Conservation (phyloP, 805 yeast species). For the Candida vartiovaarae region DNA sequence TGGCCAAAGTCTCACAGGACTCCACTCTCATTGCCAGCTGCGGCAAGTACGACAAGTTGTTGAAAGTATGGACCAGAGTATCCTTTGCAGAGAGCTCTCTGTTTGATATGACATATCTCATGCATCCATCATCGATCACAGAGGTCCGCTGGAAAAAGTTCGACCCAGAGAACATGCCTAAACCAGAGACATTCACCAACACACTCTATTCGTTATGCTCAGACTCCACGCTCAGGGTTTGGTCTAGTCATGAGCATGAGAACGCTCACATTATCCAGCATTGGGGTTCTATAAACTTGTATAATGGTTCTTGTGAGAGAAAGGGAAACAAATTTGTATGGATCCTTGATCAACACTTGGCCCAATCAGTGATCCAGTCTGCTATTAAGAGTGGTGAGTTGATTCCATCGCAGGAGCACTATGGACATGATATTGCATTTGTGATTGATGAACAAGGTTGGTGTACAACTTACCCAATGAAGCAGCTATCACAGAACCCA, state of each 20-base stretch:
- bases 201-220: constrained; percentile 58
- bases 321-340: constrained; percentile 27
- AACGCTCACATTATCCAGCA: constrained; percentile 48
- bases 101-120: constrained; percentile 62
- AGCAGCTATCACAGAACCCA: constrained; percentile 45
- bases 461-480: constrained; percentile 38
- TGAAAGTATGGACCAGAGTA: constrained; percentile 74
- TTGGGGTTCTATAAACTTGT: constrained; percentile 44
- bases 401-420: constrained; percentile 18
- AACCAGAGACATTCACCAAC: constrained; percentile 35
- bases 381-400: constrained; percentile 14
- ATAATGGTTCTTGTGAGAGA: constrained; percentile 3
- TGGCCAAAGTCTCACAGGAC: constrained; percentile 57
- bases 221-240: constrained; percentile 54
- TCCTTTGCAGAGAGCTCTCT: constrained; percentile 56
- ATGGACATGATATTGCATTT: constrained; percentile 32
- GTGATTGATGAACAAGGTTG: constrained; percentile 34
- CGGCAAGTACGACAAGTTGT: constrained; percentile 54
- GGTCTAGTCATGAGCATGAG: constrained; percentile 59
- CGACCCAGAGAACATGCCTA: constrained; percentile 19
- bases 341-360: constrained; percentile 34
- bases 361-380: constrained; percentile 22
- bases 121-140: constrained; percentile 56
- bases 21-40: constrained; percentile 59
- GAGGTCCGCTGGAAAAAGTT: constrained; percentile 50